Conservation (phyloP, 805 yeast genomes). For the Lipomyces orientalis region DNA sequence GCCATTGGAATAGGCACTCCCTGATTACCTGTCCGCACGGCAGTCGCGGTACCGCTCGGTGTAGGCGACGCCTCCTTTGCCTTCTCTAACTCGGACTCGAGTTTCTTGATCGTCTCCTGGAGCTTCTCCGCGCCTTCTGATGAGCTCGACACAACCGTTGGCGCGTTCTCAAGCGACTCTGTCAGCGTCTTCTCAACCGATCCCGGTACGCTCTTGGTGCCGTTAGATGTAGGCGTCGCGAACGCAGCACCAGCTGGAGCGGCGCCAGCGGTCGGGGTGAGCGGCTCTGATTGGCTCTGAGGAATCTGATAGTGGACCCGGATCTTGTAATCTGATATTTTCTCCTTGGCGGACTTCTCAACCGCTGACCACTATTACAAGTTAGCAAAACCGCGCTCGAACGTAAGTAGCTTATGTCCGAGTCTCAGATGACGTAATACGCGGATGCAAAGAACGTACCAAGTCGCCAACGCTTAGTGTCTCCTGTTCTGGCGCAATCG, state of each 20-base stretch:
- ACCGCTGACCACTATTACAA: conserved; percentile 24
- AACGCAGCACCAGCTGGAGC: conserved; percentile 40
- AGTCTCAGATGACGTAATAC: not conserved
- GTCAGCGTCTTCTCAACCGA: conserved; percentile 21
- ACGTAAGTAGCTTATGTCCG: not conserved
- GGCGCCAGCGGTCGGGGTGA: conserved; percentile 18
- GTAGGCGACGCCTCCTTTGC: conserved; percentile 25
- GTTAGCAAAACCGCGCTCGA: not conserved
- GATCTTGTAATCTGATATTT: conserved; percentile 30
- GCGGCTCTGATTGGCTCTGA: conserved; percentile 14
- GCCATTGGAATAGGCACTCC: conserved; percentile 65
- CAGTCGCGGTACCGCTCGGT: conserved; percentile 2
- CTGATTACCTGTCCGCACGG: conserved; percentile 43
- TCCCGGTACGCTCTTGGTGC: conserved; percentile 27
- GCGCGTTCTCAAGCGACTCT: conserved; percentile 33
- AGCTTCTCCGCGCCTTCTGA: conserved; percentile 20
- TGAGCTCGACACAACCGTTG: conserved; percentile 24
- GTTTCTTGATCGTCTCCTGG: conserved; percentile 25
- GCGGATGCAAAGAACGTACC: conserved; percentile 8
- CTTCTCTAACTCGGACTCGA: conserved; percentile 25
- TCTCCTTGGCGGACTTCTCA: conserved; percentile 20
- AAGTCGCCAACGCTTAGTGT: conserved; percentile 24
- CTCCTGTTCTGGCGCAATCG: conserved; percentile 53
- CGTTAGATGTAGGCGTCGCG: conserved; percentile 32
- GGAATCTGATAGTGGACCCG: conserved; percentile 24